Evolutionary conservation across 352 stramenopile species (phyloP).

Genomic region (Thraustochytrium sp.): DNA sequence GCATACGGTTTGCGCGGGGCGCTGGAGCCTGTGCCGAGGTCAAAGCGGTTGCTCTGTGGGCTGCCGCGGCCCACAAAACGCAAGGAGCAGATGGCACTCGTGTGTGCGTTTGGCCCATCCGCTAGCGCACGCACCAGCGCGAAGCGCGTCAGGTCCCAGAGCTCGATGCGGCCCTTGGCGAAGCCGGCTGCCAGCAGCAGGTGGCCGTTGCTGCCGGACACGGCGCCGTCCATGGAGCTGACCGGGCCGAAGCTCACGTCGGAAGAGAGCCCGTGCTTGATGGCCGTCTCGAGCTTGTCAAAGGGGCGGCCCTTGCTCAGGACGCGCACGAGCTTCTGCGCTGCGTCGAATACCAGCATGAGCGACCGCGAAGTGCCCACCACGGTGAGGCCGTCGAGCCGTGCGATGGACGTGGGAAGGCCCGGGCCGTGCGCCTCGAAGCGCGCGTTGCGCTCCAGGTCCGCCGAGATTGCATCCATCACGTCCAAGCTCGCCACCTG

Average conservation of each 20-base stretch:
- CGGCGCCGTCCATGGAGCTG: conserved; percentile 72
- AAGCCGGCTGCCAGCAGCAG: conserved; percentile 80
- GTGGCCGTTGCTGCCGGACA: conserved; percentile 63
- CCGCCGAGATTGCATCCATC: conserved; percentile 76
- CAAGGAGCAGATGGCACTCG: conserved; percentile 58
- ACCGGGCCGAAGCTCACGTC: conserved; percentile 56
- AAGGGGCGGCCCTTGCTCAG: conserved; percentile 58
- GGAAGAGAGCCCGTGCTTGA: not conserved
- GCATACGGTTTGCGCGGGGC: conserved; percentile 46
- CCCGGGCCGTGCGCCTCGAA: conserved; percentile 79
- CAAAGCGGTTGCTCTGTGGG: conserved; percentile 11
- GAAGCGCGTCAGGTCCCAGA: conserved; percentile 94
- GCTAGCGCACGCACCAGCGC: conserved; percentile 76
- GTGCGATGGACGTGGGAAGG: conserved; percentile 81
- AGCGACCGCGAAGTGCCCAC: conserved; percentile 87
- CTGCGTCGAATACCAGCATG: conserved; percentile 92
- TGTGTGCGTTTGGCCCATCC: conserved; percentile 69
- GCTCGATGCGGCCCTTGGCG: conserved; percentile 79
- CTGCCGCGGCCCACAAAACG: conserved; percentile 29
- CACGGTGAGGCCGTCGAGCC: conserved; percentile 93
- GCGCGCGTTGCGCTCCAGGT: conserved; percentile 81
- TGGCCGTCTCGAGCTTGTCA: conserved; percentile 28
- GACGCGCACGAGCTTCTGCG: conserved; percentile 83
- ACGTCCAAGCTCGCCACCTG: conserved; percentile 75
- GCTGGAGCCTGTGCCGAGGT: not conserved